These are phyloP conservation scores for Umbellularia californica DNA, from an alignment of 164 flowering plant genomes.

Conservation along the genomic window DNA sequence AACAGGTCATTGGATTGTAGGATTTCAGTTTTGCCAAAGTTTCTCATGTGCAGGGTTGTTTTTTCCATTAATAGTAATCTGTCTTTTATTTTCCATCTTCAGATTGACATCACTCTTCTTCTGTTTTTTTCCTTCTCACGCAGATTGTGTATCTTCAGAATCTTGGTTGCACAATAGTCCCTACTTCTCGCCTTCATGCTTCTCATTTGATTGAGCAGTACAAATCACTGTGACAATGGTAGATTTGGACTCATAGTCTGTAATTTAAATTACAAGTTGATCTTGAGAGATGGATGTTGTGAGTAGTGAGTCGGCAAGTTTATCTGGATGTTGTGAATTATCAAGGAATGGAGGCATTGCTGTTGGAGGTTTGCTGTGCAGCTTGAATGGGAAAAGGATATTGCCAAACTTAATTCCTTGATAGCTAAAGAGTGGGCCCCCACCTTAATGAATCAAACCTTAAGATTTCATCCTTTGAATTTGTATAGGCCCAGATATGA, in stretches of 20 bases:
- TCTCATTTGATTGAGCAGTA: constrained; percentile 89
- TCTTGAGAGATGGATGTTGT: no score
- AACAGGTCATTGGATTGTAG: constrained; percentile 57
- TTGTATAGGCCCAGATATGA: no score
- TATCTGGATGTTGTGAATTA: no score
- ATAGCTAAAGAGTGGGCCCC: no score
- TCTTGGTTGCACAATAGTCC: constrained; percentile 76
- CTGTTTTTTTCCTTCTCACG: not conserved
- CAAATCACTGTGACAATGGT: constrained; percentile 56
- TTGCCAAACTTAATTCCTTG: no score
- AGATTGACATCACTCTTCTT: not conserved
- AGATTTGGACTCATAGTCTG: not conserved
- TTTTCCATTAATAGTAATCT: not conserved
- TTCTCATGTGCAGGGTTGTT: not conserved
- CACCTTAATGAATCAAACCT: no score
- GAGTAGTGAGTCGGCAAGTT: no score
- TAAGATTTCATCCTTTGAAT: no score
- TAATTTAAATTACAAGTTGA: no score
- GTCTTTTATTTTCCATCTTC: not conserved
- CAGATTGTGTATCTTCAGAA: constrained; percentile 72
- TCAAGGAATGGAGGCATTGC: no score
- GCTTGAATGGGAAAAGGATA: no score
- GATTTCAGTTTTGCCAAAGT: not conserved
- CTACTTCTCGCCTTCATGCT: constrained; percentile 93
- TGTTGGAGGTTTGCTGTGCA: no score